Percentiles rank a stretch among this genome's conserved stretches.
Conservation (phyloP, 345 rosid species). For the Brassica juncea region DNA sequence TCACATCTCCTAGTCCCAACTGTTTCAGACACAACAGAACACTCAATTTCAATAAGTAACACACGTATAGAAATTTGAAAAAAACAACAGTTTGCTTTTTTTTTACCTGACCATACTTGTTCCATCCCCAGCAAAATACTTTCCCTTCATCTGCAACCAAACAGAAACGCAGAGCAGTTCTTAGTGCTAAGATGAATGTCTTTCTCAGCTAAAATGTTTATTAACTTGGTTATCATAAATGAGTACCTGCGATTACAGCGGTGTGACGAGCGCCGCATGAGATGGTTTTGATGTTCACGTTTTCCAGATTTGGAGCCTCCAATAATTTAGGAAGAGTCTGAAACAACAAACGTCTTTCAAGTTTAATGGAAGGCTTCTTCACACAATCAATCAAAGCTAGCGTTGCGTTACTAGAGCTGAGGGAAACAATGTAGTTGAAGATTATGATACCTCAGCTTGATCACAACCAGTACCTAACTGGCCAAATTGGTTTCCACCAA, state of each 20-base stretch:
- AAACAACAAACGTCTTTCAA: conserved; percentile 1
- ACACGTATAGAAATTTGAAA: neutral
- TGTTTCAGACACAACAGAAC: conserved; percentile 43
- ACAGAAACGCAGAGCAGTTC: conserved; percentile 22
- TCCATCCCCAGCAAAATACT: conserved; percentile 99
- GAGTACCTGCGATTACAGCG: conserved; percentile 66
- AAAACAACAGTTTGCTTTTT: neutral
- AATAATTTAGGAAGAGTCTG: conserved; percentile 88
- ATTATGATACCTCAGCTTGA: conserved; percentile 80
- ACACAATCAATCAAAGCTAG: neutral
- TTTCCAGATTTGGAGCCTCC: conserved; percentile 84
- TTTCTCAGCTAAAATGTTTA: neutral
- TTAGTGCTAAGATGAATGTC: neutral
- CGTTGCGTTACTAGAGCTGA: neutral
- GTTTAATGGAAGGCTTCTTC: conserved; percentile 2
- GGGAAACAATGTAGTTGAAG: neutral
- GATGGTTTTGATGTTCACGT: conserved; percentile 52
- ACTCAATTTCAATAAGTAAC: conserved; percentile 2
- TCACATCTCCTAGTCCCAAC: conserved; percentile 93
- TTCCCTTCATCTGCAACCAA: conserved; percentile 63
- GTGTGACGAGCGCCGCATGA: conserved; percentile 99
- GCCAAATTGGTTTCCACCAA: conserved; percentile 99
- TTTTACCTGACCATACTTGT: conserved; percentile 97
- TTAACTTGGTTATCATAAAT: neutral
- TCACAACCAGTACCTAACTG: conserved; percentile 97